Percentiles rank a stretch among this genome's conserved stretches.
These are phyloP conservation scores for Hyphopichia buzzinii DNA, from an alignment of 1,139 yeast species.

Conservation along the genomic window DNA sequence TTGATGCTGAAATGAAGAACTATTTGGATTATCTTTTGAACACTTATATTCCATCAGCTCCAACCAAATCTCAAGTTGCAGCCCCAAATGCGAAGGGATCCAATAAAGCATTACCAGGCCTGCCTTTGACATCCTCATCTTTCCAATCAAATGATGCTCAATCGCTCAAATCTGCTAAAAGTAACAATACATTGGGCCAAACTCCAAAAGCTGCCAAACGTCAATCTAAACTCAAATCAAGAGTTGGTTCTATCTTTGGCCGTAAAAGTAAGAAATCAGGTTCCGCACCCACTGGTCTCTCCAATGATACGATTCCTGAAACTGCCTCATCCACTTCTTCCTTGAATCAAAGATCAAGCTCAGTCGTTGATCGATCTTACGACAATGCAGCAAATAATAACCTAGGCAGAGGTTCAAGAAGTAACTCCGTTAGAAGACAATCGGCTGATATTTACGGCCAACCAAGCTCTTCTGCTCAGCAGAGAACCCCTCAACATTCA, in stretches of 20 bases:
- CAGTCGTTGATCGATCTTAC: not conserved
- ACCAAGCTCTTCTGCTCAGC: conserved; percentile 1
- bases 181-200: not conserved
- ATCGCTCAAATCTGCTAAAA: conserved; percentile 4
- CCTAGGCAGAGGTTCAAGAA: conserved; percentile 13
- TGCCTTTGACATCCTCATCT: not conserved
- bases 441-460: conserved; percentile 1
- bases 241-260: conserved; percentile 82
- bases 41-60: conserved; percentile 16
- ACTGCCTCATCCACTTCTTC: conserved; percentile 20
- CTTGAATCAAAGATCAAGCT: conserved; percentile 6
- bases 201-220: conserved; percentile 16
- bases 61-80: not conserved
- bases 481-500: conserved; percentile 3
- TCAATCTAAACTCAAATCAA: conserved; percentile 58
- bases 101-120: not conserved
- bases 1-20: conserved; percentile 37
- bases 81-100: conserved; percentile 5
- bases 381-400: conserved; percentile 1
- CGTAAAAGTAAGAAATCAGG: conserved; percentile 49
- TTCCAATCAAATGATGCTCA: conserved; percentile 4
- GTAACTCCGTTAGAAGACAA: conserved; percentile 3
- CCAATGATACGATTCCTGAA: conserved; percentile 32
- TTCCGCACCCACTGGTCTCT: conserved; percentile 5
- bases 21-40: conserved; percentile 36